Base-by-base conservation (phyloP, 371 early-diverging fungal genomes). In the Mortierella sp. region DNA sequence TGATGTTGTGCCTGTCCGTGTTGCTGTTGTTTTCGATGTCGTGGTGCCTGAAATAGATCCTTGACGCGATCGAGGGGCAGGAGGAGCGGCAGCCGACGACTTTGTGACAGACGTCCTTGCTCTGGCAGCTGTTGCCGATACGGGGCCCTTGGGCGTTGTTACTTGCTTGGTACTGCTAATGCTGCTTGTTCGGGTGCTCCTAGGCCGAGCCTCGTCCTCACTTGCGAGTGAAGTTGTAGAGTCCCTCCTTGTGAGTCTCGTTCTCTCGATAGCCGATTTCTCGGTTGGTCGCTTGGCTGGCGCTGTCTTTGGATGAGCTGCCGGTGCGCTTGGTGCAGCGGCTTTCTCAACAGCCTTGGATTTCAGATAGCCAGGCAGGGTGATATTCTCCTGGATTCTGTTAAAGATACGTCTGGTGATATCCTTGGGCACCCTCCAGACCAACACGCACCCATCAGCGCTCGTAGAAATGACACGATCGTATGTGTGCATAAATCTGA, bases 381-480 rank as follows among this genome's bases (percentile, higher is more conserved):
- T 79, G 22, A 71, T 50, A 17, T 66, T 71, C 21, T 73, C 71
- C 39, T 69, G 40, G 13, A 59, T 67, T 40, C 68, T 55, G 24
- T 46, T 41, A 14, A 57, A 53, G 50, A 88, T 88, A 41, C 84
- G 80, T 7, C 70, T 68, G n/a, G 84, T 71, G 22, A 91, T 67
- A 6, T 86, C 84, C 25, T 79, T 70, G 3, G 82, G 73, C 2
- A 93, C 66, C 51, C 82, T 81, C 94, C 94, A 95, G 0, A 95
- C 83, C 74, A 93, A 87, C 10, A 94, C 80, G 14, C 91, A 92
- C 0, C 94, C 93, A 64, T 95, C 94, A 0, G 89, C 91, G 57
- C 90, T 86, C 6, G 93, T 91, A 10, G 92, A 90, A 25, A 92
- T 79, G 4, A 95, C 71, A 0, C 89, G 82, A 13, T 85, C 54